Conservation (phyloP, 495 filamentous ascomycete species). For the Aspergillus asperescens region DNA sequence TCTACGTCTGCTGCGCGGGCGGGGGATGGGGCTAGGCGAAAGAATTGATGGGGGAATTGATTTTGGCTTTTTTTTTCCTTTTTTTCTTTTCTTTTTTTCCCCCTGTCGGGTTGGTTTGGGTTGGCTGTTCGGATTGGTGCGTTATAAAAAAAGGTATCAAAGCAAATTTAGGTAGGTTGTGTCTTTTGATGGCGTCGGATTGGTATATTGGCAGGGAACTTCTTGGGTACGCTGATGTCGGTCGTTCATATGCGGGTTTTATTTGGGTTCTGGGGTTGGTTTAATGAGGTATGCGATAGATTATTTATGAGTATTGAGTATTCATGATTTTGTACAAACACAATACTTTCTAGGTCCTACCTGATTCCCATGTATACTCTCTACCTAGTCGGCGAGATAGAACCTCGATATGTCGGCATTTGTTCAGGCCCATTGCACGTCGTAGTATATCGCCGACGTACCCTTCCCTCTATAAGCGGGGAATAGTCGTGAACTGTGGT, state of each 20-base stretch:
- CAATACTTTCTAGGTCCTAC: neutral
- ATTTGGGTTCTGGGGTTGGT: neutral
- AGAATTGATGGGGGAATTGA: constrained; percentile 1
- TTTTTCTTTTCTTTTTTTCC: neutral
- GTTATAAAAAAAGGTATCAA: neutral
- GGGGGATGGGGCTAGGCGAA: neutral
- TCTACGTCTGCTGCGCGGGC: neutral
- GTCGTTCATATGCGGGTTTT: neutral
- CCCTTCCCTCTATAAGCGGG: neutral
- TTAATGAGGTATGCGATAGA: constrained; percentile 1
- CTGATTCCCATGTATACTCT: neutral
- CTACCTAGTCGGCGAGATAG: neutral
- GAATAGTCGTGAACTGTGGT: neutral
- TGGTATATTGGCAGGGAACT: neutral
- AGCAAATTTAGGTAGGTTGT: neutral
- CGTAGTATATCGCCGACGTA: neutral
- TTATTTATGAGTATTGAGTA: neutral
- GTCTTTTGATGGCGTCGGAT: neutral
- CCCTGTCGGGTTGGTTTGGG: neutral
- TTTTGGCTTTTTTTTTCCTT: neutral
- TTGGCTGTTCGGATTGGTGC: neutral
- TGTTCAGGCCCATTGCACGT: neutral
- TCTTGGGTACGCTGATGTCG: neutral
- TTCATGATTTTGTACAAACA: neutral
- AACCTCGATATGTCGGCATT: neutral